A percentile compares a stretch with the other conserved stretches of the same genome.
Evolutionary conservation across 2,329 filamentous ascomycete species (phyloP).

Genomic region (Chlorencoelia australis): DNA sequence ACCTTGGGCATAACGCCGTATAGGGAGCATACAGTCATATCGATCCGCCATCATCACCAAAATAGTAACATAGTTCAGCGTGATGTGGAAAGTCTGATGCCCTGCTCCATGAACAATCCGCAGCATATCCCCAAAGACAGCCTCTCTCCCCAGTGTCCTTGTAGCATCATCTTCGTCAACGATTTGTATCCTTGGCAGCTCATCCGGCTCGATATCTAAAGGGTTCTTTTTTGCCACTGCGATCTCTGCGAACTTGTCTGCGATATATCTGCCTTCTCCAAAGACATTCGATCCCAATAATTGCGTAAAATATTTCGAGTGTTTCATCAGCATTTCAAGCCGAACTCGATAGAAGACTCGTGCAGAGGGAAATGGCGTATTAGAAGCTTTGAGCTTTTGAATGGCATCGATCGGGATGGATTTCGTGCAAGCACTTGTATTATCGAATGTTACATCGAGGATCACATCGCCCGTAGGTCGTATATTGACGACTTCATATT

Average conservation of each 20-base stretch:
- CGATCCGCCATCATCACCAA: conserved; percentile 63
- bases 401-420: conserved; percentile 38
- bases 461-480: conserved; percentile 52
- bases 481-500: conserved; percentile 37
- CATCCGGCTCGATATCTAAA: conserved; percentile 35
- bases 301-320: conserved; percentile 61
- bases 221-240: conserved; percentile 35
- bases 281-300: conserved; percentile 48
- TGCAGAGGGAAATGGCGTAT: conserved; percentile 17
- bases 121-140: conserved; percentile 57
- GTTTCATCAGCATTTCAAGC: conserved; percentile 42
- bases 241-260: conserved; percentile 41
- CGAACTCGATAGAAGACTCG: conserved; percentile 46
- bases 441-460: conserved; percentile 56
- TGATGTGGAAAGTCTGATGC: conserved; percentile 32
- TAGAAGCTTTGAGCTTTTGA: conserved; percentile 28
- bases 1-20: conserved; percentile 43
- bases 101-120: conserved; percentile 50
- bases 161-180: conserved; percentile 61
- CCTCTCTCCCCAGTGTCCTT: conserved; percentile 46
- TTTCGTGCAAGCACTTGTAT: conserved; percentile 40
- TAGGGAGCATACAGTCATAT: conserved; percentile 52
- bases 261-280: conserved; percentile 54
- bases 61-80: conserved; percentile 51
- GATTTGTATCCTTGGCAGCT: conserved; percentile 56